These are phyloP conservation scores for Neurospora sp. DNA, from an alignment of 495 filamentous ascomycete genomes.

Conservation along the genomic window DNA sequence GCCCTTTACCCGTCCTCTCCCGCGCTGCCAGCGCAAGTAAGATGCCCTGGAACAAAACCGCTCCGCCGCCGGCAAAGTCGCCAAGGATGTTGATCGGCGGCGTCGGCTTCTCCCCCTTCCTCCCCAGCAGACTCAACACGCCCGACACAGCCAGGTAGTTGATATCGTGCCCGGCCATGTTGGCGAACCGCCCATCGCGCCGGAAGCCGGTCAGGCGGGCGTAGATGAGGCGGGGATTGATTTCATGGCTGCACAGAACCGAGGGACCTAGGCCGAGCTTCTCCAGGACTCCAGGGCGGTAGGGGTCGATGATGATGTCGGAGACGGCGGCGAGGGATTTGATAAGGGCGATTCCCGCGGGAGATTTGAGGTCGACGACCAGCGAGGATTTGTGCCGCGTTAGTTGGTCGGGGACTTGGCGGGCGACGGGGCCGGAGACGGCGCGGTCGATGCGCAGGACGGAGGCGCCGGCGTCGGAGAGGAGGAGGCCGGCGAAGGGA, in stretches of 20 bases:
- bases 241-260: conserved; percentile 34
- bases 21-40: conserved; percentile 49
- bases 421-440: conserved; percentile 16
- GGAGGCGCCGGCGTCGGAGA: conserved; percentile 78
- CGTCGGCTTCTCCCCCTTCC: conserved; percentile 55
- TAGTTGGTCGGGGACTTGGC: conserved; percentile 54
- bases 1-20: conserved; percentile 55
- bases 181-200: conserved; percentile 69
- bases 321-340: conserved; percentile 49
- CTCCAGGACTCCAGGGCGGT: conserved; percentile 82
- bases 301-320: conserved; percentile 87
- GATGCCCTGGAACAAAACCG: conserved; percentile 60
- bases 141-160: conserved; percentile 91
- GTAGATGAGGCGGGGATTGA: conserved; percentile 71
- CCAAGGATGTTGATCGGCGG: conserved; percentile 76
- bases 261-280: conserved; percentile 66
- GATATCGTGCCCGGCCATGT: conserved; percentile 96
- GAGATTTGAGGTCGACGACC: conserved; percentile 62
- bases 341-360: conserved; percentile 50
- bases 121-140: conserved; percentile 64
- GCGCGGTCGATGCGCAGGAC: conserved; percentile 80
- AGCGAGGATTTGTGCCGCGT: conserved; percentile 73
- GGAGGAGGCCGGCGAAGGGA: conserved; percentile 80
- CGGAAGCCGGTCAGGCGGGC: conserved; percentile 84
- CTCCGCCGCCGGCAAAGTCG: conserved; percentile 89